Evolutionary conservation across 176 grass and related monocot species (phyloP), one percentile per base, ranked within the genome.

Genomic region (Raddia guianensis): DNA sequence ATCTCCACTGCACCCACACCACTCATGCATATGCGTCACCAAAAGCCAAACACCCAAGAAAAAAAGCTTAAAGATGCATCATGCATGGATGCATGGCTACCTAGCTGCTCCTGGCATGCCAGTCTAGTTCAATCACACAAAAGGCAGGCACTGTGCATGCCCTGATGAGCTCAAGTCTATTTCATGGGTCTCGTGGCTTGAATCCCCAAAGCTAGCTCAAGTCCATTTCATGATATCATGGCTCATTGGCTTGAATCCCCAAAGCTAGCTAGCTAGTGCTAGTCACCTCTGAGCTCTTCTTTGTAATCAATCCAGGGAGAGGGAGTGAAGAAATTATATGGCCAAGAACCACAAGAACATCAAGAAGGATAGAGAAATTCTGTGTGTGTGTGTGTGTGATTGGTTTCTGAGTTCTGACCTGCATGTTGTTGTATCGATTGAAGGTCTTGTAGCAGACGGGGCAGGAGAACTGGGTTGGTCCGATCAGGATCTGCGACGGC

Each of bases 351-450:
- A 14, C 65, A 73, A 60, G 71, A 82, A 78, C 6, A 45, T 2
- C 18, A 49, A 51, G n/a, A 70, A 34, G 32, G 68, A 12, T 47
- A 63, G 32, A 56, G 42, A 13, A 34, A 13, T 5, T 52, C 0
- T 19, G 19, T n/a, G 4, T 47, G 2, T 19, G n/a, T n/a, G 1
- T 20, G 2, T 19, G 5, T 66, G 32, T 20, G 33, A 70, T 33
- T 81, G 58, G 13, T 18, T 18, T 83, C 54, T 78, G 77, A 98
- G 27, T 27, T 27, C 27, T 40, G 0, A 40, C 95, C 90, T 98
- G 95, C 95, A 98, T 98, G 81, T 98, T 98, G 68, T 98, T 98
- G 84, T 98, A 98, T 93, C 95, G 52, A 70, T 98, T 98, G 88
- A 98, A 98, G 52, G 95, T 98, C 68, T 98, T 98, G 80, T 76